These are phyloP conservation scores for Gossypium anomalum DNA, from an alignment of 345 rosid species.

Conservation along the genomic window DNA sequence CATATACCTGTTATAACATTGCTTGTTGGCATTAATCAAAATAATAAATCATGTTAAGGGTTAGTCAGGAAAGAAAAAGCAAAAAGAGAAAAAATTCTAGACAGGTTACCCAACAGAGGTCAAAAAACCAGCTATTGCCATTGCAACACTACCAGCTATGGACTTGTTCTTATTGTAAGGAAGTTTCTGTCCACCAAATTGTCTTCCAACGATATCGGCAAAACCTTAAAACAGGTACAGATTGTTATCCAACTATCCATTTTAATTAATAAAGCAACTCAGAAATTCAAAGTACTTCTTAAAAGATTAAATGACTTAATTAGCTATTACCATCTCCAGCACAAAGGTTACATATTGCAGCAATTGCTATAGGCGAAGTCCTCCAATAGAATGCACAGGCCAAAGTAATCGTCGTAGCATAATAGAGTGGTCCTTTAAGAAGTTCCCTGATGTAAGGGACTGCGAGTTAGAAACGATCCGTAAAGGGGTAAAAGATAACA, in stretches of 20 bases:
- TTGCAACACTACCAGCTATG: constrained; percentile 75
- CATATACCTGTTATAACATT: constrained; percentile 49
- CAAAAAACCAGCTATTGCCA: constrained; percentile 68
- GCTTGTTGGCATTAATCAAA: background rate
- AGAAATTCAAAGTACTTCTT: background rate
- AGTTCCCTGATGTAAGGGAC: constrained; percentile 66
- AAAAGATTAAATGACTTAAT: background rate
- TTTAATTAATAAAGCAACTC: background rate
- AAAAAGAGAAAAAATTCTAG: background rate
- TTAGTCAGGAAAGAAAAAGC: background rate
- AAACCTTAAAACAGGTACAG: constrained; percentile 44
- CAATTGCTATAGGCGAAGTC: constrained; percentile 69
- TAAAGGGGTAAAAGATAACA: background rate
- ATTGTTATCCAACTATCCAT: no score
- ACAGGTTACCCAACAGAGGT: constrained; percentile 53
- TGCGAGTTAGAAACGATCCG: background rate
- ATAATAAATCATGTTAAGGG: background rate
- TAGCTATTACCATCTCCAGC: constrained; percentile 87
- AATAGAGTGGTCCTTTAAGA: constrained; percentile 85
- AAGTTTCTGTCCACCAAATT: constrained; percentile 59
- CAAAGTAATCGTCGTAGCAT: constrained; percentile 51
- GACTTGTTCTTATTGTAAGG: constrained; percentile 83
- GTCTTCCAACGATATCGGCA: constrained; percentile 85
- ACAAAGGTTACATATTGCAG: constrained; percentile 85
- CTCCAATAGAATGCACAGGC: constrained; percentile 73